phyloP scores from a whole-genome alignment of 805 yeast genomes.

The Metschnikowia anglica region DNA sequence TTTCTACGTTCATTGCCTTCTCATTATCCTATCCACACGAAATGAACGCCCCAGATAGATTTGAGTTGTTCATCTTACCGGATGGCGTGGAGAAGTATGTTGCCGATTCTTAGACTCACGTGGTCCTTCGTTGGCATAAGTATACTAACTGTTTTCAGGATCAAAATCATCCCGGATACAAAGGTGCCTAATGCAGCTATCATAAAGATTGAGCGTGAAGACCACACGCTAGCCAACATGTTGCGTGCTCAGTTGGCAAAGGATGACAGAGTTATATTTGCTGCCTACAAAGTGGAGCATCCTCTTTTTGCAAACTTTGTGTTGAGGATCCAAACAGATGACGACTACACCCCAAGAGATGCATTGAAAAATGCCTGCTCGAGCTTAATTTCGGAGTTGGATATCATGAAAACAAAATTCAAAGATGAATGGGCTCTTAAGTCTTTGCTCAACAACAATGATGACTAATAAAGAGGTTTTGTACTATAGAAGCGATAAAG shows the following conservation, averaged over 20 bases:
- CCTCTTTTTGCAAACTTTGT: constrained; percentile 95
- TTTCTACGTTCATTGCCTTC: neutral
- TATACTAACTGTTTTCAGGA: constrained; percentile 39
- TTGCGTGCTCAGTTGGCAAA: constrained; percentile 81
- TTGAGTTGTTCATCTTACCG: constrained; percentile 93
- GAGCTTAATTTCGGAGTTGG: constrained; percentile 75
- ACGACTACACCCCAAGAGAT: constrained; percentile 86
- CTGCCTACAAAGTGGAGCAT: constrained; percentile 97
- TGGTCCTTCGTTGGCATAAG: neutral
- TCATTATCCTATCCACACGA: constrained; percentile 12
- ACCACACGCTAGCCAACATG: constrained; percentile 92
- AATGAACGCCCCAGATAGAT: constrained; percentile 99
- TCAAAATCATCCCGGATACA: constrained; percentile 87
- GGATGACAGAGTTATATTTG: constrained; percentile 89
- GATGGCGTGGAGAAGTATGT: constrained; percentile 93
- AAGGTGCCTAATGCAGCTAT: constrained; percentile 94
- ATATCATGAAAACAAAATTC: constrained; percentile 71
- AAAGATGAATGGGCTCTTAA: constrained; percentile 91
- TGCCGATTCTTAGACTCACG: neutral
- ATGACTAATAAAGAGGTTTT: constrained; percentile 24
- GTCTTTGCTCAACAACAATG: constrained; percentile 59
- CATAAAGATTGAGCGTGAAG: constrained; percentile 93
- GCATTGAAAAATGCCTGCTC: constrained; percentile 91
- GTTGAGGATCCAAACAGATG: constrained; percentile 93
- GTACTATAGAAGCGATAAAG: constrained; percentile 5